Evolutionary conservation across 192 early-diverging fungal genomes (phyloP).

Genomic region (Backusella australiensis): DNA sequence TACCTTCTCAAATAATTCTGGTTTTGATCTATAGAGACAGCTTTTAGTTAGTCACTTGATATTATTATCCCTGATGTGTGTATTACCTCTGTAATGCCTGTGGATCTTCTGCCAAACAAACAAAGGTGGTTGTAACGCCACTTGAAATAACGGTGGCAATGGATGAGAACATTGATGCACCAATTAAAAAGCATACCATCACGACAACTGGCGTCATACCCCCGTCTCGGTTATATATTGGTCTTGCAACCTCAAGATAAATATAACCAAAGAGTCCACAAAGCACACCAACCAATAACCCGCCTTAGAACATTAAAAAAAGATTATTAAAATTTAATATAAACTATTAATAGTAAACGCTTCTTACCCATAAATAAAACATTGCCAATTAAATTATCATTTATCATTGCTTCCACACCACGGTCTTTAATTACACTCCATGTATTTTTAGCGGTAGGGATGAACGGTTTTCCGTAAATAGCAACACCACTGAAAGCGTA

Average conservation of each 20-base stretch:
- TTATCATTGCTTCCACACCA: conserved; percentile 75
- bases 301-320: conserved; percentile 28
- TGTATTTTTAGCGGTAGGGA: conserved; percentile 69
- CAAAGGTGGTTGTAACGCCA: conserved; percentile 88
- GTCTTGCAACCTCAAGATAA: conserved; percentile 37
- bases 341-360: conserved; percentile 1
- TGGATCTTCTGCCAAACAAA: conserved; percentile 87
- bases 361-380: conserved; percentile 81
- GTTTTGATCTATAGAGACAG: not conserved
- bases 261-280: conserved; percentile 44
- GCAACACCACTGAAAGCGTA: conserved; percentile 95
- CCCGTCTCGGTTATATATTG: conserved; percentile 28
- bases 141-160: conserved; percentile 79
- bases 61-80: not conserved
- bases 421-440: conserved; percentile 83
- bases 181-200: conserved; percentile 75
- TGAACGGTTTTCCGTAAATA: conserved; percentile 78
- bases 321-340: not conserved
- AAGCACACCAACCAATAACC: conserved; percentile 45
- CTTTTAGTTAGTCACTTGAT: not conserved
- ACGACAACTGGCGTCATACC: conserved; percentile 46
- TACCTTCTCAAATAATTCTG: conserved; percentile 34
- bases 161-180: conserved; percentile 76
- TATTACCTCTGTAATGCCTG: conserved; percentile 40
- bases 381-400: conserved; percentile 87